Evolutionary conservation across 257 asterid species (phyloP), one percentile per base, ranked within the genome.

Genomic region (Catharanthus roseus): DNA sequence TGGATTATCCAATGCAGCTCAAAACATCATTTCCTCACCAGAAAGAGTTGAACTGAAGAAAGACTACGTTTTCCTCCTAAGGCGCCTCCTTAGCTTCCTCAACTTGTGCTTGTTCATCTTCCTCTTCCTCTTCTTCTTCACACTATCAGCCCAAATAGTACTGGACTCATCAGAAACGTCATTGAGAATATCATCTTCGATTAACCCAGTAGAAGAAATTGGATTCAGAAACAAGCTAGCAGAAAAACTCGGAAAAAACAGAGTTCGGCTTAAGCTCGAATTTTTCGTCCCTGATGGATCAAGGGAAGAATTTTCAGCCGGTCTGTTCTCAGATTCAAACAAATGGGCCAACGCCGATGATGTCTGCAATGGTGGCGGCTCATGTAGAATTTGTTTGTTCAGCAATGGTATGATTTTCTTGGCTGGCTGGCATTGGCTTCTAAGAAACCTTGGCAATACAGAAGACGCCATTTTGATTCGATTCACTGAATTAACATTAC

Each of bases 61-160:
- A 26, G n/a, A 6, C 85, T 85, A 79, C 0, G 92, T 82, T 73
- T 88, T 89, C 84, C 83, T 89, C 78, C 92, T 80, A 70, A 57
- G 67, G n/a, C 74, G 67, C 45, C 7, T 70, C 66, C 74, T 61
- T 9, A 85, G 85, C 83, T 92, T 89, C 92, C 82, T 86, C 87
- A 89, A 61, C 80, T 92, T 89, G 82, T 92, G 97, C 83, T 89
- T 92, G 78, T 86, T 92, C 97, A 92, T 92, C 89, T 89, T 92
- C 90, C 51, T 87, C 75, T 86, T 89, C 77, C 97, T 84, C 93
- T 92, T 92, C 90, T 92, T 92, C 85, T 92, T 92, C 79, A 88
- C 93, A 75, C 96, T 89, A 63, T 90, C 96, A 41, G 96, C 95
- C 80, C 89, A 85, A 36, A 89, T 78, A 57, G 78, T 75, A 54